A percentile compares a stretch with the other conserved stretches of the same genome.
These are phyloP conservation scores for Boletus coccyginus DNA, from an alignment of 768 basidiomycete genomes.

Conservation along the genomic window DNA sequence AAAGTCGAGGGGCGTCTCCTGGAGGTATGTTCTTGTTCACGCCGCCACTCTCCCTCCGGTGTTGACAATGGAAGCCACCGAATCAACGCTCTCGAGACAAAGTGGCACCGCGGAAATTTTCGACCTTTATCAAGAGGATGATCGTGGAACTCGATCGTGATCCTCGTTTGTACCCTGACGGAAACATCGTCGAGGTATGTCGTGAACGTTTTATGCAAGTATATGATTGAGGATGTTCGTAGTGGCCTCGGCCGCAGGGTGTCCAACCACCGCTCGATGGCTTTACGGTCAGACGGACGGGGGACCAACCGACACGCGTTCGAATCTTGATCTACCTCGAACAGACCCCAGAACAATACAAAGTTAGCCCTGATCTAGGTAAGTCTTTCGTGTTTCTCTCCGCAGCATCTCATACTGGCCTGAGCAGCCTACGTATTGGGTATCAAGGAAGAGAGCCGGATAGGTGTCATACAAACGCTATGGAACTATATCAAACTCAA, in stretches of 20 bases:
- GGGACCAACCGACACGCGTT: constrained; percentile 73
- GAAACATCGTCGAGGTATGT: constrained; percentile 84
- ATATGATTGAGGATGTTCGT: background rate
- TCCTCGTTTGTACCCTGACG: constrained; percentile 73
- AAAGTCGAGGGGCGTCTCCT: constrained; percentile 85
- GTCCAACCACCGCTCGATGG: constrained; percentile 71
- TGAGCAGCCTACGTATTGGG: constrained; percentile 61
- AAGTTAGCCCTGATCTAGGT: constrained; percentile 76
- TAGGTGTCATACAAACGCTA: constrained; percentile 75
- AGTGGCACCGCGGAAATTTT: constrained; percentile 69
- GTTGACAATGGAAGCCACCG: constrained; percentile 39
- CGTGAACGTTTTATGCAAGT: background rate
- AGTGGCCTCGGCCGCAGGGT: constrained; percentile 66
- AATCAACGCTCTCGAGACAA: constrained; percentile 67
- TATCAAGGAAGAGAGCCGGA: constrained; percentile 80
- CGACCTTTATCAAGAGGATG: constrained; percentile 80
- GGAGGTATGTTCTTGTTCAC: constrained; percentile 48
- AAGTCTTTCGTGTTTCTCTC: constrained; percentile 1
- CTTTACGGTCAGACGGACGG: constrained; percentile 79
- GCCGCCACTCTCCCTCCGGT: background rate
- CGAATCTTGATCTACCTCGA: constrained; percentile 85
- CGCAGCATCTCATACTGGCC: background rate
- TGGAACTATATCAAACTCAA: constrained; percentile 94
- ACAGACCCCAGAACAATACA: constrained; percentile 85
- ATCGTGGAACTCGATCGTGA: constrained; percentile 87